These are phyloP conservation scores for Agrocybe pediades DNA, from an alignment of 768 basidiomycete genomes.

Conservation along the genomic window DNA sequence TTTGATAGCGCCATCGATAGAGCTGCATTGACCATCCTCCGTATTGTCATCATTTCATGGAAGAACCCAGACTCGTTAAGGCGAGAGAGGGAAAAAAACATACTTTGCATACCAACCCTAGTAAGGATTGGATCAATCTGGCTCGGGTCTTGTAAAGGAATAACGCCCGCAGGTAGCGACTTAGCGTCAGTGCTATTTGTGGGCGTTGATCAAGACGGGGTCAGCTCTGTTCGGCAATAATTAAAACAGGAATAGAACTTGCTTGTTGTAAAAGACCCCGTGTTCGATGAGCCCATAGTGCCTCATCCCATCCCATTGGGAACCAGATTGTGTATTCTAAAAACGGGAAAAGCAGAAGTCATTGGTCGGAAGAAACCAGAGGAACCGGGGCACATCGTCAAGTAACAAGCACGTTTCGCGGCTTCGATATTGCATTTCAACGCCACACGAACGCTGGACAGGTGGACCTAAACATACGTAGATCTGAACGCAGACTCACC, in stretches of 20 bases:
- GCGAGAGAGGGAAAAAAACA: slow-evolving; percentile 19
- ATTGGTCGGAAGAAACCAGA: not conserved
- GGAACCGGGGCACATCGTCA: too few species aligned
- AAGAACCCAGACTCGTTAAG: not conserved
- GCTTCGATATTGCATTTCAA: too few species aligned
- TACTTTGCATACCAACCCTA: slow-evolving; percentile 70
- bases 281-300: slow-evolving; percentile 58
- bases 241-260: slow-evolving; percentile 6
- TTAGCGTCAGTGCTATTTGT: slow-evolving; percentile 28
- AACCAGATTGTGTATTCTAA: slow-evolving; percentile 74
- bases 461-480: not conserved
- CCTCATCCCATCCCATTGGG: slow-evolving; percentile 70
- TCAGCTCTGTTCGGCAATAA: not conserved
- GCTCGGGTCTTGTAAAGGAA: slow-evolving; percentile 49
- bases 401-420: too few species aligned
- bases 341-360: not conserved
- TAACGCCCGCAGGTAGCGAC: slow-evolving; percentile 44
- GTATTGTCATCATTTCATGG: too few species aligned
- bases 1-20: too few species aligned
- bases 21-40: too few species aligned
- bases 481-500: slow-evolving; percentile 30
- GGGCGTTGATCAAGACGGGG: not conserved
- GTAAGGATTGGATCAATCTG: slow-evolving; percentile 46
- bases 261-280: slow-evolving; percentile 67
- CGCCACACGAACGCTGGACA: too few species aligned